Conservation (phyloP, 805 yeast species). For the Lipomyces mesembrius region DNA sequence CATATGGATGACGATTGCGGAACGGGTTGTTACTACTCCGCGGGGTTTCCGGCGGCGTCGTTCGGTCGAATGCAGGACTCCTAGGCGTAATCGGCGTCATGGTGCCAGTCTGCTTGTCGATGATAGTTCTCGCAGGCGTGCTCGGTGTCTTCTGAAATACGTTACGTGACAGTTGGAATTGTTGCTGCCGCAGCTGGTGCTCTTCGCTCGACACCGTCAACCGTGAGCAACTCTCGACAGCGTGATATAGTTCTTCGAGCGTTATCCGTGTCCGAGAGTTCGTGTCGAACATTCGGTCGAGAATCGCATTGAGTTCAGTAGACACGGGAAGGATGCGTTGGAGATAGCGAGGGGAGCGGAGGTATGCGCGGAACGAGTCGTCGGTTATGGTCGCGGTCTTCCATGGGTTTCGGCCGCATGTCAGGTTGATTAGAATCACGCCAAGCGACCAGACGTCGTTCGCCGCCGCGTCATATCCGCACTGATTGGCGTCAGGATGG, state of each 20-base stretch:
- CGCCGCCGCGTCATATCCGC: constrained; percentile 51
- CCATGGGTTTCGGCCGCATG: constrained; percentile 91
- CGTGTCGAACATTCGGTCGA: constrained; percentile 46
- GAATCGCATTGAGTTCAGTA: constrained; percentile 58
- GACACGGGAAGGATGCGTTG: constrained; percentile 75
- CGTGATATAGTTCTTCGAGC: constrained; percentile 33
- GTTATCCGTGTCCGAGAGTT: constrained; percentile 39
- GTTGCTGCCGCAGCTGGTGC: constrained; percentile 6
- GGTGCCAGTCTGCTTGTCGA: constrained; percentile 18
- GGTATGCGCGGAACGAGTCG: constrained; percentile 66
- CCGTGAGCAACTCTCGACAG: constrained; percentile 29
- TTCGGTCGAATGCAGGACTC: neutral
- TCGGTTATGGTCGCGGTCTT: constrained; percentile 68
- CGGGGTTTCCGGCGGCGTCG: constrained; percentile 9
- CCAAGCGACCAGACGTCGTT: constrained; percentile 88
- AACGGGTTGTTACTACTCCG: constrained; percentile 26
- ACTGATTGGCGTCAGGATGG: constrained; percentile 10
- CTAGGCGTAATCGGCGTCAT: constrained; percentile 10
- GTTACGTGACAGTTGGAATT: neutral
- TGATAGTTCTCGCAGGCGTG: constrained; percentile 12
- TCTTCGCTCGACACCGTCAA: constrained; percentile 36
- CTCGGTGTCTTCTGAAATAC: constrained; percentile 11
- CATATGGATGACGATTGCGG: constrained; percentile 29
- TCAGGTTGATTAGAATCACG: constrained; percentile 74
- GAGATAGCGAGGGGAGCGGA: constrained; percentile 59